Evolutionary conservation across 768 basidiomycete species (phyloP), one percentile per base, ranked within the genome.

Genomic region (Collybia nuda): DNA sequence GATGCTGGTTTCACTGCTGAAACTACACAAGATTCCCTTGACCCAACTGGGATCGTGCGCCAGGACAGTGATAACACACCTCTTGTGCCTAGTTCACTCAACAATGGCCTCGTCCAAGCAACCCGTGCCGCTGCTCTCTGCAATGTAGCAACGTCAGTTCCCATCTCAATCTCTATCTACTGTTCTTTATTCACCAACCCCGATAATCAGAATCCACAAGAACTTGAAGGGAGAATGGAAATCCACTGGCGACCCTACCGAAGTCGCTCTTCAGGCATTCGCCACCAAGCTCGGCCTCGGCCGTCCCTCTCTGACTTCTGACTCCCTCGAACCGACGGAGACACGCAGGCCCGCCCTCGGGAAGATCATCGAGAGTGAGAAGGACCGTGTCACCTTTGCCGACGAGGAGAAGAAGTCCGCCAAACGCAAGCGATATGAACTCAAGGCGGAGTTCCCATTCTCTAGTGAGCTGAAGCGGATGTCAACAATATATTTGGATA

Each of bases 191-290:
- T 40, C 24, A 1, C 52, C 38, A 9, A 28, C 35, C 36, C 9
- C 12, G 14, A 11, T 6, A 19, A 36, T 47, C 45, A 78, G 62
- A 56, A 73, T 64, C 52, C 69, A 57, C 41, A 67, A 66, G 51
- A 71, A 66, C 46, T 48, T 67, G 40, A 67, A 74, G 63, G 79
- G 74, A 51, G 59, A 76, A 53, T 73, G 73, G 73, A 70, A 68
- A 49, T 67, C 77, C 8, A 76, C 73, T 38, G 80, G 80, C 19
- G 80, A 81, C 53, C 78, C 80, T 2, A 81, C 80, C 1, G 79
- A 81, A 56, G 73, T 80, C n/a, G 79, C 79, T 3, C 70, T 81
- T 4, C 79, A 80, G 56, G 78, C 80, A 18, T 78, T 80, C 48
- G 78, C 79, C 1, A 71, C 73, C 44, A 78, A 76, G 51, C 67